Base-by-base conservation (phyloP, 345 rosid genomes). In the Pistacia atlantica region DNA sequence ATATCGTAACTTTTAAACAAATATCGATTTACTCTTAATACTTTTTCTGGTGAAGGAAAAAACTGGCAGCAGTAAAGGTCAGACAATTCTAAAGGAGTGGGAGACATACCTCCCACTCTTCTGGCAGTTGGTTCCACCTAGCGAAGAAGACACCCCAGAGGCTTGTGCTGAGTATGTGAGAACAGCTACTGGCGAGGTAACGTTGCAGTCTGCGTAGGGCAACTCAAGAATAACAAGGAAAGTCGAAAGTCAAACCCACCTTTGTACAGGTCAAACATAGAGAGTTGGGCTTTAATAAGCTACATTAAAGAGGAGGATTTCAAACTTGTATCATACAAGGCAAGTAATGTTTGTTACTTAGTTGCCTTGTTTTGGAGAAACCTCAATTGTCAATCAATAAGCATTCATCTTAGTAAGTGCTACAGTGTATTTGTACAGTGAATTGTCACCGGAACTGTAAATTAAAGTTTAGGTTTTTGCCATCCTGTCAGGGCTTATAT, bases 91-190 rank as follows among this genome's bases (percentile, higher is more conserved):
- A 55, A 75, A 84, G 63, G 97, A 92, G 8, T 93, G 99, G 99
- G 98, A 96, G 48, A 84, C 72, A 63, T 91, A 87, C 82, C 84
- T 96, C 52, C 82, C 97, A 37, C 91, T 89, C 66, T 93, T 96
- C 83, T 89, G 99, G 99, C 98, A 96, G 84, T 78, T 96, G 28
- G 99, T 96, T 80, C 99, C 99, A 22, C 99, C 99, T n/a, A 93
- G 98, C 12, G 99, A 96, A 84, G 99, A 96, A 84, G 99, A 96
- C 88, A 93, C 97, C 54, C 99, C 98, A 0, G 99, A 96, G 88
- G 99, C 98, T 75, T 89, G 89, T 77, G 89, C 97, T 8, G 87
- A 82, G 55, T 96, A 91, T 72, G 88, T 88, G 82, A 85, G 84
- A 78, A 86, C 94, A 61, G 76, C 87, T 60, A 69, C 95, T 28